These are phyloP conservation scores for Coix lacrymajobi DNA, from an alignment of 176 grass and related monocot genomes.

Conservation along the genomic window DNA sequence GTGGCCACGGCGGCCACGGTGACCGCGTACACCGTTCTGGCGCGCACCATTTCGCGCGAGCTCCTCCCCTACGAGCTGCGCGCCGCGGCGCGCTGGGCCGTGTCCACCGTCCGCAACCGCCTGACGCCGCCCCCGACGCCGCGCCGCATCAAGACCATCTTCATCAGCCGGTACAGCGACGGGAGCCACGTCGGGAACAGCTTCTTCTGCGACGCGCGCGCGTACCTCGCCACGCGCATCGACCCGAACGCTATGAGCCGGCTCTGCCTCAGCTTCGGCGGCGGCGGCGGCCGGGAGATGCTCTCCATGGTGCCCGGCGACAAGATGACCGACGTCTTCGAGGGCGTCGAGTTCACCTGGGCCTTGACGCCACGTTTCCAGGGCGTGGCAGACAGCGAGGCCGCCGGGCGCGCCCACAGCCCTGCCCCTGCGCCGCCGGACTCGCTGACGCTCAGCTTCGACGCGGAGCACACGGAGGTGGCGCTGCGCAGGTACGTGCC, in stretches of 20 bases:
- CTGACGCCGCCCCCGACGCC: not conserved
- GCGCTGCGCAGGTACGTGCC: slow-evolving; percentile 26
- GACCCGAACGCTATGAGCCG: not conserved
- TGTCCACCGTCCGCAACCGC: not conserved
- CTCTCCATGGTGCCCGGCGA: not conserved
- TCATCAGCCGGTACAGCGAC: not conserved
- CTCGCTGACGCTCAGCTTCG: slow-evolving; percentile 14
- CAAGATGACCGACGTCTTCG: not conserved
- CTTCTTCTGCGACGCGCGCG: not conserved
- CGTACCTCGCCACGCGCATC: not conserved
- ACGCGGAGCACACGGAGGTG: slow-evolving; percentile 5
- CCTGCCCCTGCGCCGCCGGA: not conserved
- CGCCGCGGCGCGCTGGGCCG: not conserved
- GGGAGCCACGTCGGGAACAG: not conserved
- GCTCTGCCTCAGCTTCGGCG: not conserved
- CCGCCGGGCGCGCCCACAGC: no score
- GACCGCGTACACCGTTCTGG: not conserved
- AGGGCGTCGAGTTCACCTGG: slow-evolving; percentile 15
- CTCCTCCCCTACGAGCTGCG: not conserved
- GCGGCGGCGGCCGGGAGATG: not conserved
- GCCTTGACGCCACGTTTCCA: no score
- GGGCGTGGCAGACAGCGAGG: no score
- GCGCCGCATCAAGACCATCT: not conserved
- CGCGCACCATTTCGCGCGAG: not conserved
- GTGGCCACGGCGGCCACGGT: not conserved